Percentiles rank a stretch among this genome's conserved stretches.
These are phyloP conservation scores for Helianthus annuus DNA, from an alignment of 129 eudicot genomes.

Conservation along the genomic window HanXRQr2.0-SUNRISE NC_035443.2:6790581-6791080, in stretches of 20 bases:
- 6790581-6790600: constrained; percentile 98
- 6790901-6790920: too few species aligned
- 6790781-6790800: constrained; percentile 13
- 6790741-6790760: constrained; percentile 68
- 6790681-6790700: constrained; percentile 64
- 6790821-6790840: not conserved
- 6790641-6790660: not conserved
- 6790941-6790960: too few species aligned
- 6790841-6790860: not conserved
- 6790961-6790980: too few species aligned
- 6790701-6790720: constrained; percentile 89
- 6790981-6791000: too few species aligned
- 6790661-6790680: not conserved
- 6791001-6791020: too few species aligned
- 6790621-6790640: not conserved
- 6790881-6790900: not conserved
- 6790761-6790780: not conserved
- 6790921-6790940: too few species aligned
- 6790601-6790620: constrained; percentile 52
- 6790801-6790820: constrained; percentile 16
- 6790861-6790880: not conserved
- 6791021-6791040: too few species aligned
- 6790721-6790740: constrained; percentile 96
- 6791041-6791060: too few species aligned
- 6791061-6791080: too few species aligned